Percentiles rank a stretch among this genome's conserved stretches.
Conservation (phyloP, 805 yeast species). For the Saccharomyces kudriavzevii region DNA sequence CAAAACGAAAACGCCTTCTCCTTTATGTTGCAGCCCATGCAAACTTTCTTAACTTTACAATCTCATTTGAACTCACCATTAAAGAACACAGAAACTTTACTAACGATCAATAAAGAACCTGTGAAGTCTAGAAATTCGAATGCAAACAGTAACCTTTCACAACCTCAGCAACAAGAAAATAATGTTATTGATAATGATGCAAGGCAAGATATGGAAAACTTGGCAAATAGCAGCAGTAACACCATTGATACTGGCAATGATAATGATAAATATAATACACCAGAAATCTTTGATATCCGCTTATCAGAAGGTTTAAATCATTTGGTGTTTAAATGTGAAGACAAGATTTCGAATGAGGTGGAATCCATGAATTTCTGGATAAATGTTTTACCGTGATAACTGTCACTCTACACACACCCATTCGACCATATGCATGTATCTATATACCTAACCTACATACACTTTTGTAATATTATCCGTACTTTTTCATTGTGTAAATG, state of each 20-base stretch:
- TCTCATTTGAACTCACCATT: conserved; percentile 10
- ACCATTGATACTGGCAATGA: background rate
- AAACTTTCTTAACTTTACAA: conserved; percentile 22
- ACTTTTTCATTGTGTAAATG: background rate
- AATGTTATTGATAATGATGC: background rate
- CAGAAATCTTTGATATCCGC: conserved; percentile 23
- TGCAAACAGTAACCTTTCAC: background rate
- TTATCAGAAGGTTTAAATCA: conserved; percentile 27
- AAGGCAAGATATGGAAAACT: background rate
- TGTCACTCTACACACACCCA: background rate
- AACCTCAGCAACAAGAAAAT: conserved; percentile 2
- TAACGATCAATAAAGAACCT: conserved; percentile 21
- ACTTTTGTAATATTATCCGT: background rate
- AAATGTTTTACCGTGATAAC: conserved; percentile 23
- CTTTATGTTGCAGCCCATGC: conserved; percentile 24
- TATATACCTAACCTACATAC: background rate
- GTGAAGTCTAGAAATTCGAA: conserved; percentile 7
- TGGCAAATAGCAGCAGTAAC: background rate
- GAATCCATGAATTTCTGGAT: conserved; percentile 28
- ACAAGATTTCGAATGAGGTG: conserved; percentile 4
- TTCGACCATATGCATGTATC: background rate
- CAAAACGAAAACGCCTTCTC: conserved; percentile 25
- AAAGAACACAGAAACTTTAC: conserved; percentile 5
- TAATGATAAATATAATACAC: conserved; percentile 6
- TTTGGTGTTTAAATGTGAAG: conserved; percentile 21